These are phyloP conservation scores for Crithidia mellificae DNA, from an alignment of 208 protist species.

Conservation along the genomic window DNA sequence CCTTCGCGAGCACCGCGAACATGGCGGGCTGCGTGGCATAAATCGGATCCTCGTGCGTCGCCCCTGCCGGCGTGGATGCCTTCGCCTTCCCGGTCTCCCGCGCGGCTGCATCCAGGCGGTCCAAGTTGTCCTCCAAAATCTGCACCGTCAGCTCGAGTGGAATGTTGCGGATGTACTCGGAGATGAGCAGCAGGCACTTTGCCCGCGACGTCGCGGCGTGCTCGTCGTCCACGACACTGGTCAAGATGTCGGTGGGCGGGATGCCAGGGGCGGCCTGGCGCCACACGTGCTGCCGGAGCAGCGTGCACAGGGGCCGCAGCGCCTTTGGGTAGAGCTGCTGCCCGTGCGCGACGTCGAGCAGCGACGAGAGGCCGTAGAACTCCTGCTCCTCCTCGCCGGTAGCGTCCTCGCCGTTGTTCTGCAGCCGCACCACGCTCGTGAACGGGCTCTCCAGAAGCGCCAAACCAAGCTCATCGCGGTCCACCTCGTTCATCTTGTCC, in stretches of 20 bases:
- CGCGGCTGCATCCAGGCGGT: conserved; percentile 47
- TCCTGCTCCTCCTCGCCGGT: conserved; percentile 74
- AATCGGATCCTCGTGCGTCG: conserved; percentile 35
- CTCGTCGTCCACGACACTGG: conserved; percentile 29
- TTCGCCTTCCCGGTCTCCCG: conserved; percentile 8
- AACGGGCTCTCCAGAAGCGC: conserved; percentile 65
- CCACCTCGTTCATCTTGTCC: conserved; percentile 84
- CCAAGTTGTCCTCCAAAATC: conserved; percentile 60
- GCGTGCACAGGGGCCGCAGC: conserved; percentile 44
- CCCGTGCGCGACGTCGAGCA: conserved; percentile 68
- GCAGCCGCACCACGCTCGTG: conserved; percentile 77
- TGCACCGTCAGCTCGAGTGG: conserved; percentile 82
- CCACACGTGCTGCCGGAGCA: conserved; percentile 66
- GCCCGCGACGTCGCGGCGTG: conserved; percentile 26
- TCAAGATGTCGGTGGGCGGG: conserved; percentile 69
- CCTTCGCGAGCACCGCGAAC: conserved; percentile 85
- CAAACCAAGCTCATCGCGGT: conserved; percentile 75
- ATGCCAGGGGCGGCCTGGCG: conserved; percentile 65
- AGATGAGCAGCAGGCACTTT: conserved; percentile 75
- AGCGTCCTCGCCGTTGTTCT: conserved; percentile 44
- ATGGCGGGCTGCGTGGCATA: conserved; percentile 57
- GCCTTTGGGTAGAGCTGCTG: conserved; percentile 37
- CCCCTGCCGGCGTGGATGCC: not conserved
- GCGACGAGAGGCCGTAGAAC: conserved; percentile 75
- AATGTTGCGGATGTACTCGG: conserved; percentile 86